Evolutionary conservation across 2,329 filamentous ascomycete genomes (phyloP), one percentile per base, ranked within the genome.

Genomic region (Biscogniauxia sp.): DNA sequence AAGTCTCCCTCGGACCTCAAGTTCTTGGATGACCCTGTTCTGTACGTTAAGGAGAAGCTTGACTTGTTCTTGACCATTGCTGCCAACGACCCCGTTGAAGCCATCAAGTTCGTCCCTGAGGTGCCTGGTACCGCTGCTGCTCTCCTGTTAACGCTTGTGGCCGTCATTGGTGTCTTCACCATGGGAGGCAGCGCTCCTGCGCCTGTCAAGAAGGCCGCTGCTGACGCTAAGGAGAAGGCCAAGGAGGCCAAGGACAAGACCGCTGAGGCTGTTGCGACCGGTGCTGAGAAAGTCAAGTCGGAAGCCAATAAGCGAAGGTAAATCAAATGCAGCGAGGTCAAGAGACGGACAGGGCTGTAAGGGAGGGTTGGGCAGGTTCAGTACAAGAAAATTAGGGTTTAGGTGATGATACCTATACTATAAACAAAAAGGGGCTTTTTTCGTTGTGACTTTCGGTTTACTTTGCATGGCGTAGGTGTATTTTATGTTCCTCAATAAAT

Each of bases 21-120:
- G 77, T 98, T 99, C 89, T 80, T 87, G 72, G 94, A 97, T 66
- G 92, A 97, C 83, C 95, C 95, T 54, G 86, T 97, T 70, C 81
- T 81, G 69, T 99, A 91, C 79, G 77, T 97, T 79, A 91, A 88
- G 79, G 91, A 97, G 88, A 98, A 97, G 88, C 77, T 96, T 64
- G 89, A 96, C 70, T 87, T 96, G 65, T 99, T 99, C 86, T 76
- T 95, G 71, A 88, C 88, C 70, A 88, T 98, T 72, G 91, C 81
- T 75, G 86, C 92, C 82, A 85, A 87, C 71, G 89, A 96, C 78
- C 93, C 93, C 61, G 71, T 97, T 67, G 83, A 93, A 79, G 93
- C 93, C 57, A 81, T 93, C 80, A 91, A 92, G 81, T 91, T 92
- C 70, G 91, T 97, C 66, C 95, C 95, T 67, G 95, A 97, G 80